These are phyloP conservation scores for Eimeria maxima DNA, from an alignment of 169 alveolate species.

Conservation along the genomic window DNA sequence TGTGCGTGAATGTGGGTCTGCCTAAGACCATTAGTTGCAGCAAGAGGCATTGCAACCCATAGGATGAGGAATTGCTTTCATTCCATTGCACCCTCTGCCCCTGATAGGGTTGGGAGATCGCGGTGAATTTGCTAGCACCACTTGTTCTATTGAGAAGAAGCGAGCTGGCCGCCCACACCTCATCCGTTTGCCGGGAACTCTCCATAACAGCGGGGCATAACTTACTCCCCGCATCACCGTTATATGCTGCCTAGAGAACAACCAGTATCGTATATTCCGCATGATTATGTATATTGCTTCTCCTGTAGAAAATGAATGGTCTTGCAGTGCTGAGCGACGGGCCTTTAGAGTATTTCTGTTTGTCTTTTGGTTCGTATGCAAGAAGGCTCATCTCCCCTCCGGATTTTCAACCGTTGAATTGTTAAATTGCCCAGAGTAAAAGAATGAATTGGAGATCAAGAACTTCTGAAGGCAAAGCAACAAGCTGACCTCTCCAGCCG, in stretches of 20 bases:
- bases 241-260: background rate
- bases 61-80: too few relatives aligned
- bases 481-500: background rate
- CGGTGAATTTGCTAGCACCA: too few relatives aligned
- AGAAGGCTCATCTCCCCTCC: background rate
- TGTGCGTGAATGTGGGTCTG: background rate
- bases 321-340: background rate
- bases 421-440: background rate
- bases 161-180: too few relatives aligned
- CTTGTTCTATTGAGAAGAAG: too few relatives aligned
- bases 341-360: background rate
- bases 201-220: background rate
- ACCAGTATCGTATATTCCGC: background rate
- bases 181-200: background rate
- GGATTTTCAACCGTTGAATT: too few relatives aligned
- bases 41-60: background rate
- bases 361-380: background rate
- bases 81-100: too few relatives aligned
- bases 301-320: background rate
- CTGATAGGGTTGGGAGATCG: too few relatives aligned
- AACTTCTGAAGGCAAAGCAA: background rate
- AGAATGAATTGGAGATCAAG: background rate
- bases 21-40: background rate
- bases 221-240: background rate
- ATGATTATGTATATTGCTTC: background rate